Base-by-base conservation (phyloP, 805 yeast genomes). In the Cyberlindnera nakhonratchasimensis region DNA sequence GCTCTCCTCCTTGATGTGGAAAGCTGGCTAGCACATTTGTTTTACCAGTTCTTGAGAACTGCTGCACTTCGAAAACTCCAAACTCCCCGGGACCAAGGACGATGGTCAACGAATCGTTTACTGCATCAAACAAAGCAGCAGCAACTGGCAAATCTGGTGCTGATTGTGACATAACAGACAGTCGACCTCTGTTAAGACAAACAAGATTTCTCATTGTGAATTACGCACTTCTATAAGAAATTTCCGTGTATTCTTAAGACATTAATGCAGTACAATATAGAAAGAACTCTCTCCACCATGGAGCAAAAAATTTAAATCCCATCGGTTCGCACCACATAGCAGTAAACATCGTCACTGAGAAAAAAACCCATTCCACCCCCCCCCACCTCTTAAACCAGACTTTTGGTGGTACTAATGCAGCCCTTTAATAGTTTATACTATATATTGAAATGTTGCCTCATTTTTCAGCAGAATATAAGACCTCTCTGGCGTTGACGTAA, bases 11-110 rank as follows among this genome's bases (percentile, higher is more conserved):
- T 10, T 70, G 64, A 6, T 65, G 58, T 22, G 81, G 78, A 51
- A 86, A 79, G 7, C 82, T 74, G 0, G 88, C 89, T 37, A 88
- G 60, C 1, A 77, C 58, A 29, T 66, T 63, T 6, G 70, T 65
- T n/a, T 69, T 65, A 11, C 95, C 95, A 30, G 71, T 70, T 58
- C 80, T 84, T 66, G 70, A 64, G 53, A 77, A 77, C 59, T 83
- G 90, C 54, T 85, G 93, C n/a, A 86, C 84, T 62, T 87, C 96
- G 38, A 82, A 59, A 7, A 69, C 52, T 18, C 76, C 76, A 30
- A 76, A 69, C 29, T 79, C 85, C 43, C 69, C 47, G 16, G 78
- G 71, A 4, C 79, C 77, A 38, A 86, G 66, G 1, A 76, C 83
- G 49, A 79, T 74, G 0, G 93, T 79, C 29, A 88, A 69, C 41